Percentiles rank a stretch among this genome's conserved stretches.
These are phyloP conservation scores for Coniochaeta pulveracea DNA, from an alignment of 2,329 filamentous ascomycete genomes.

Conservation along the genomic window DNA sequence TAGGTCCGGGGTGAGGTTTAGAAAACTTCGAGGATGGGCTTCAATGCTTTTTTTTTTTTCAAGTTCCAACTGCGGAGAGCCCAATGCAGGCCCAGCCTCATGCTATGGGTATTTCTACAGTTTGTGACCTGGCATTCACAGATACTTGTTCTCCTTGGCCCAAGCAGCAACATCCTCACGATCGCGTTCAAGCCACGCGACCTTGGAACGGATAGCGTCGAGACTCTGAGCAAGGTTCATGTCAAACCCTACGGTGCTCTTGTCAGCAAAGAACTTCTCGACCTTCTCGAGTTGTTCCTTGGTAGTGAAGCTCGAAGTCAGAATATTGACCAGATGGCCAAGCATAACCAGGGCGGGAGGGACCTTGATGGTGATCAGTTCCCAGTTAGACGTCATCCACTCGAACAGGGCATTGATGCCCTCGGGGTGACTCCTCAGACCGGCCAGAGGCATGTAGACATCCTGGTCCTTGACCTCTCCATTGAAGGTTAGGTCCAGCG, in stretches of 20 bases:
- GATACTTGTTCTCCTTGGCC: conserved; percentile 23
- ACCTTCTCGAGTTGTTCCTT: conserved; percentile 65
- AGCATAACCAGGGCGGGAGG: conserved; percentile 83
- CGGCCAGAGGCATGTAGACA: conserved; percentile 77
- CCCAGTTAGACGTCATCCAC: conserved; percentile 86
- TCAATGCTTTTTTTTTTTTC: too few species aligned
- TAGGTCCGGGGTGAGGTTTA: too few species aligned
- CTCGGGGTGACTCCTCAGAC: conserved; percentile 63
- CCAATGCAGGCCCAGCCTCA: too few species aligned
- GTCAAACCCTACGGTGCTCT: conserved; percentile 78
- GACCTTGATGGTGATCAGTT: conserved; percentile 66
- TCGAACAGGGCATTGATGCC: conserved; percentile 72
- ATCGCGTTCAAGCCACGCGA: conserved; percentile 70
- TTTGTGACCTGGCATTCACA: too few species aligned
- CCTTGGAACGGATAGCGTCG: conserved; percentile 76
- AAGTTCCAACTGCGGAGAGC: too few species aligned
- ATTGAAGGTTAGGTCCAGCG: conserved; percentile 62
- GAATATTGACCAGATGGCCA: conserved; percentile 71
- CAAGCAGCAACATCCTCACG: conserved; percentile 50
- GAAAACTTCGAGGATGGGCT: too few species aligned
- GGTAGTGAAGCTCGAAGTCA: conserved; percentile 69
- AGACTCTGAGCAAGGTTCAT: conserved; percentile 81
- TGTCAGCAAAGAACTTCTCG: conserved; percentile 67
- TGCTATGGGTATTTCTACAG: too few species aligned
- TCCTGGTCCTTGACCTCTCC: conserved; percentile 89